Conservation (phyloP, 306 rosid genomes). For the Prunus mume region DNA sequence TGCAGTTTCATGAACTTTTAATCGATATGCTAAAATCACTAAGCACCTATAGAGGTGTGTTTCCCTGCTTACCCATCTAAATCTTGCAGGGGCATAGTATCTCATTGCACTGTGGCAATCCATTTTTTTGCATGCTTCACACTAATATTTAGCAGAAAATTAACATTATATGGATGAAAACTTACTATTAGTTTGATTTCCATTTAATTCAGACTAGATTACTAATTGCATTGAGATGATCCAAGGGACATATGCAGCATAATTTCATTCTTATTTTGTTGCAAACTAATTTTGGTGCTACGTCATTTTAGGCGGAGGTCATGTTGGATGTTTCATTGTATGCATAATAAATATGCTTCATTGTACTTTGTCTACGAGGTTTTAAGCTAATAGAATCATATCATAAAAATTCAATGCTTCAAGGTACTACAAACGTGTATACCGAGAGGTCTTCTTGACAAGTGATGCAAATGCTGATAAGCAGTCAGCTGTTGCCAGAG, state of each 20-base stretch:
- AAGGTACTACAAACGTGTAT: slow-evolving; percentile 86
- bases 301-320: neutral
- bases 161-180: neutral
- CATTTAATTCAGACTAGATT: neutral
- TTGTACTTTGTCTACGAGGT: neutral
- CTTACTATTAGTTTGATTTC: neutral
- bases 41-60: neutral
- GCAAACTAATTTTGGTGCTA: neutral
- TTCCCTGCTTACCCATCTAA: neutral
- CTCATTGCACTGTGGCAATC: neutral
- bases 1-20: neutral
- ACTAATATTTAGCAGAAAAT: neutral
- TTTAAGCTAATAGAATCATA: slow-evolving; percentile 3
- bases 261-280: neutral
- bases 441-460: slow-evolving; percentile 71
- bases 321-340: neutral
- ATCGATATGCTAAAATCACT: neutral
- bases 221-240: neutral
- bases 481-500: slow-evolving; percentile 27
- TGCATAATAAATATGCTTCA: neutral
- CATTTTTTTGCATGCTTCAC: neutral
- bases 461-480: slow-evolving; percentile 51
- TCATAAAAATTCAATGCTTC: slow-evolving; percentile 22
- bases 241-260: neutral
- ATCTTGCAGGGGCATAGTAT: no score